phyloP scores from a whole-genome alignment of 2,329 filamentous ascomycete species.

The Thielaviopsis euricoi region DNA sequence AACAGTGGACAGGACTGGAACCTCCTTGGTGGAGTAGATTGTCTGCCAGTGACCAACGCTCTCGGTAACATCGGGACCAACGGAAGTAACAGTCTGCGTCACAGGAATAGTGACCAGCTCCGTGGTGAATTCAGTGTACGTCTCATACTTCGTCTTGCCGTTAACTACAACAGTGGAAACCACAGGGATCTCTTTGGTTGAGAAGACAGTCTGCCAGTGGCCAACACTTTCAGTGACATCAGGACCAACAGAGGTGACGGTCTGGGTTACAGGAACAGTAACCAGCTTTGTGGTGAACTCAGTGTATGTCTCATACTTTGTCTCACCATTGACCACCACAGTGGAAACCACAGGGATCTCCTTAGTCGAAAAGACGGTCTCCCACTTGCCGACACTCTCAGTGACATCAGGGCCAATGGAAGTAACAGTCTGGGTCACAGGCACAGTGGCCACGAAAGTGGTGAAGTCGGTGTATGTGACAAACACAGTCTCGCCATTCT shows the following conservation, averaged over 20 bases:
- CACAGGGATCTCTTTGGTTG: too few relatives aligned
- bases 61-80: slow-evolving; percentile 1
- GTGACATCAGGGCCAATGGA: slow-evolving; percentile 11
- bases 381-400: neutral
- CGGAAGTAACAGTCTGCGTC: slow-evolving; percentile 16
- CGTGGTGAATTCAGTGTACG: neutral
- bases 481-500: neutral
- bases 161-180: too few relatives aligned
- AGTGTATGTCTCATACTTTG: neutral
- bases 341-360: neutral
- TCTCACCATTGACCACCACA: neutral
- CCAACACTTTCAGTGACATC: too few relatives aligned
- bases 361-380: slow-evolving; percentile 4
- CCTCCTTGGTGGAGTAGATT: neutral
- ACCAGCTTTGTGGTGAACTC: neutral
- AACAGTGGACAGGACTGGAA: neutral
- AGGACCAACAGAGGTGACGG: neutral
- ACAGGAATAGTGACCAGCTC: slow-evolving; percentile 6
- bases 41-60: slow-evolving; percentile 1
- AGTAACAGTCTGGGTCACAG: slow-evolving; percentile 15
- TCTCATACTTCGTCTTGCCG: too few relatives aligned
- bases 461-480: neutral
- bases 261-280: slow-evolving; percentile 3
- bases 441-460: neutral
- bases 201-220: too few relatives aligned